Conservation (phyloP, 345 rosid species). For the Theobroma cacao region DNA sequence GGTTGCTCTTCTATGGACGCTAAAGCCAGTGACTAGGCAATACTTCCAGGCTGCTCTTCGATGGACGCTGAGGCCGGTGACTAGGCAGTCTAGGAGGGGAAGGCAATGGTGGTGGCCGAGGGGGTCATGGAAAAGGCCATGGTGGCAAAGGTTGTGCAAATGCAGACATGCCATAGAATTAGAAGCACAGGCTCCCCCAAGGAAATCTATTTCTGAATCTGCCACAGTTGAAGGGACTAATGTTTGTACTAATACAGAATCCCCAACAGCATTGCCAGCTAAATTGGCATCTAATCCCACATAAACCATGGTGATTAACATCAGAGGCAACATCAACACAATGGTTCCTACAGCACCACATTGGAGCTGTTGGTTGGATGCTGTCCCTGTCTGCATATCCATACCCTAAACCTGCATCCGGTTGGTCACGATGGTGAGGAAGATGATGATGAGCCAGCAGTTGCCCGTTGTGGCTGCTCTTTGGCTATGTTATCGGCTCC, state of each 20-base stretch:
- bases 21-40: no score
- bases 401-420: conserved; percentile 38
- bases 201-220: conserved; percentile 43
- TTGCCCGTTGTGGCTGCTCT: not conserved
- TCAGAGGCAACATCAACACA: conserved; percentile 44
- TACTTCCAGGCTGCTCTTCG: no score
- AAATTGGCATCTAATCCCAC: conserved; percentile 38
- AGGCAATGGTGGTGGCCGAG: conserved; percentile 10
- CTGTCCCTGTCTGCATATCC: conserved; percentile 35
- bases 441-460: conserved; percentile 6
- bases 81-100: not conserved
- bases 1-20: no score
- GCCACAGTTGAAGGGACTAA: conserved; percentile 36
- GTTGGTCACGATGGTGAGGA: conserved; percentile 18
- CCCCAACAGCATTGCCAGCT: conserved; percentile 45
- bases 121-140: not conserved
- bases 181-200: conserved; percentile 19
- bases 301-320: conserved; percentile 38
- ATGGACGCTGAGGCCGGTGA: not conserved
- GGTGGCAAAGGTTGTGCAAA: conserved; percentile 28
- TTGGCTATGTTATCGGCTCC: not conserved
- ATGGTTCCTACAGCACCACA: conserved; percentile 39
- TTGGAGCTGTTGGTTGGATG: conserved; percentile 14
- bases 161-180: conserved; percentile 48
- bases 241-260: conserved; percentile 30